Conservation (phyloP, 2,329 filamentous ascomycete species). For the Calonectria ilicicola region DNA sequence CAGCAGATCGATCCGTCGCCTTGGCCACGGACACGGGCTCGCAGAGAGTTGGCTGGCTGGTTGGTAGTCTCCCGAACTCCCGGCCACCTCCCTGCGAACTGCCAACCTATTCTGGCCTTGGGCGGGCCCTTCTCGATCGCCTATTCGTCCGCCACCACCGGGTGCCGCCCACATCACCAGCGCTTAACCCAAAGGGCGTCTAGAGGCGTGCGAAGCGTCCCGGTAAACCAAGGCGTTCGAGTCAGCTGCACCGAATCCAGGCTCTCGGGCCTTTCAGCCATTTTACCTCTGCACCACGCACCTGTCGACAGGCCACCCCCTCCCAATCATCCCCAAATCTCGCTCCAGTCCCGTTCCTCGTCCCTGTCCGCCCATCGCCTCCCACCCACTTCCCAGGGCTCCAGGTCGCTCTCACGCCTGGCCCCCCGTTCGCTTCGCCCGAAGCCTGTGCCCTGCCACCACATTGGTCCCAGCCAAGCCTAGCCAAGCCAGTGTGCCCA, state of each 20-base stretch:
- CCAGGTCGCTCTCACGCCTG: neutral
- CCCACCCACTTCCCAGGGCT: slow-evolving; percentile 7
- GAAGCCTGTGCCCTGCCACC: slow-evolving; percentile 7
- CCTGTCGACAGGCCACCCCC: neutral
- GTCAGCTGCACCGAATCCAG: slow-evolving; percentile 43
- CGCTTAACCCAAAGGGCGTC: slow-evolving; percentile 3
- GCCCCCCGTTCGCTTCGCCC: slow-evolving; percentile 15
- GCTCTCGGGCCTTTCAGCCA: slow-evolving; percentile 43
- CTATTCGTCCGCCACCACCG: slow-evolving; percentile 25
- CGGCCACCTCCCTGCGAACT: slow-evolving; percentile 27
- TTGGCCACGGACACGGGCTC: slow-evolving; percentile 33
- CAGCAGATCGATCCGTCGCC: slow-evolving; percentile 35
- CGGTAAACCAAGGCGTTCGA: slow-evolving; percentile 35
- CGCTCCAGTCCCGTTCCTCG: slow-evolving; percentile 5
- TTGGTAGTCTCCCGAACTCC: slow-evolving; percentile 12
- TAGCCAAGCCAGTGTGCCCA: slow-evolving; percentile 10
- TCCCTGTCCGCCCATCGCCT: neutral
- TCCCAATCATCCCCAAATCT: slow-evolving; percentile 9
- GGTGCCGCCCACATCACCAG: neutral
- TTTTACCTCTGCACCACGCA: slow-evolving; percentile 20
- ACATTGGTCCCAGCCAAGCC: neutral
- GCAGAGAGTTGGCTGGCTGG: slow-evolving; percentile 1
- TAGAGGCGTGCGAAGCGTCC: slow-evolving; percentile 25
- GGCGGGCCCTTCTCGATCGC: slow-evolving; percentile 17
- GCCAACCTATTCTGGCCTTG: slow-evolving; percentile 27